A percentile compares a stretch with the other conserved stretches of the same genome.
Evolutionary conservation across 169 alveolate species (phyloP).

Genomic region (Neospora caninum): DNA sequence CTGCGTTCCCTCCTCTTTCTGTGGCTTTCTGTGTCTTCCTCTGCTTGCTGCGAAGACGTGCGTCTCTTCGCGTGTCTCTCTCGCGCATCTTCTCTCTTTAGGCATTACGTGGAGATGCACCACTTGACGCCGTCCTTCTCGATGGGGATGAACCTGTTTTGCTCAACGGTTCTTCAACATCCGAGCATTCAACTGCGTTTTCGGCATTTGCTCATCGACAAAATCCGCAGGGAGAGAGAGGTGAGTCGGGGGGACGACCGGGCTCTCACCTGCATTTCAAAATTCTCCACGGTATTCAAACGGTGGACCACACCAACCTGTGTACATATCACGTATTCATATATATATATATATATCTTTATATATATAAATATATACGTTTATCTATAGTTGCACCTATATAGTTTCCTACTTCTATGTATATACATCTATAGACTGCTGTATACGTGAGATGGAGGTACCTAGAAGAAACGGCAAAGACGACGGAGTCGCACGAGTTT

Average conservation of each 20-base stretch:
- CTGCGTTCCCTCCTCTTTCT: not conserved
- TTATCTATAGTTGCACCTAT: not conserved
- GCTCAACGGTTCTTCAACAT: not conserved
- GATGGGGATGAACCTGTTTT: not conserved
- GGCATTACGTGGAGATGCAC: slow-evolving; percentile 13
- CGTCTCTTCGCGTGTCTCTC: not conserved
- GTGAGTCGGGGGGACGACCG: too few species aligned
- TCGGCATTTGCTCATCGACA: not conserved
- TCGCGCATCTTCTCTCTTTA: not conserved
- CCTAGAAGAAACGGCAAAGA: too few species aligned
- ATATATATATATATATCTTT: too few species aligned
- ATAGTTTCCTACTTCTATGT: too few species aligned
- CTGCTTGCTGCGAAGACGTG: not conserved
- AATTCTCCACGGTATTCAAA: too few species aligned
- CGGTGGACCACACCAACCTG: too few species aligned
- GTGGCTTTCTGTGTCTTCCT: not conserved
- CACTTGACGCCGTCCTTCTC: slow-evolving; percentile 21
- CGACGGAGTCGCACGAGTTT: too few species aligned
- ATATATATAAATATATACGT: too few species aligned
- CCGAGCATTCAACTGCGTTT: not conserved
- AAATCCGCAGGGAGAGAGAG: not conserved
- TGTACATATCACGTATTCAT: too few species aligned
- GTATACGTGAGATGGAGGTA: too few species aligned
- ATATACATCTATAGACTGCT: too few species aligned
- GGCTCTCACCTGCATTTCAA: too few species aligned